Conservation (phyloP, 257 asterid genomes). For the Rehmannia glutinosa region DNA sequence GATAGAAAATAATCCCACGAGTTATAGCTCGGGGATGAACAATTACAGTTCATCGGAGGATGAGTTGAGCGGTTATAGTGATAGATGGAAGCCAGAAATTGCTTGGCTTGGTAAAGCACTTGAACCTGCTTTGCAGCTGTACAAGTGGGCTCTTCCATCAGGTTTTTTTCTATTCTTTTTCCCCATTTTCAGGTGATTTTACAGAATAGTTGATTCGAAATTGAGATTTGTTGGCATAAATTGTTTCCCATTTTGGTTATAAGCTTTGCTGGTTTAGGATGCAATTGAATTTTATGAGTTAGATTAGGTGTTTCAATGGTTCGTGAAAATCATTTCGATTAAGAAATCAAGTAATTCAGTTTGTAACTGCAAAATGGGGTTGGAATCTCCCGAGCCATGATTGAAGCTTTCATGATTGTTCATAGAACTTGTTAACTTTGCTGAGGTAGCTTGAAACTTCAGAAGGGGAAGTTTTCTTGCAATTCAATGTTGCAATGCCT, state of each 20-base stretch:
- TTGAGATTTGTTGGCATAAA: not conserved
- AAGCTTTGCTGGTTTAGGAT: not conserved
- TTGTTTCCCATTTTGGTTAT: not conserved
- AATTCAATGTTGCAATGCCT: too few species aligned
- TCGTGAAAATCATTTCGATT: not conserved
- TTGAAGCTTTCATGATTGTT: too few species aligned
- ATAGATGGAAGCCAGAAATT: slow-evolving; percentile 74
- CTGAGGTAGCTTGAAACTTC: too few species aligned
- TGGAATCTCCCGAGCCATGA: too few species aligned
- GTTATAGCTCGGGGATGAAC: slow-evolving; percentile 18
- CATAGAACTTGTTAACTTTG: too few species aligned
- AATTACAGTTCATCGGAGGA: slow-evolving; percentile 37
- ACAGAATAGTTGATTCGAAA: not conserved
- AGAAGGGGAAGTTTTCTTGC: too few species aligned
- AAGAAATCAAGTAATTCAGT: not conserved
- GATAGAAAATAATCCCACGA: not conserved
- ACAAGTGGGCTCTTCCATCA: slow-evolving; percentile 72
- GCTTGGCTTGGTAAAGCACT: slow-evolving; percentile 83
- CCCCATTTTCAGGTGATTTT: not conserved
- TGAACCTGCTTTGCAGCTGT: slow-evolving; percentile 86
- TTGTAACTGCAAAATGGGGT: too few species aligned
- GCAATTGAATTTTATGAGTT: not conserved
- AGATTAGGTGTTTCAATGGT: not conserved
- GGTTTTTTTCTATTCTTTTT: slow-evolving; percentile 38
- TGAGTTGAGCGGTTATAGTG: slow-evolving; percentile 22